Evolutionary conservation across 179 eudicot species (phyloP).

Genomic region (Silene vulgaris): DNA sequence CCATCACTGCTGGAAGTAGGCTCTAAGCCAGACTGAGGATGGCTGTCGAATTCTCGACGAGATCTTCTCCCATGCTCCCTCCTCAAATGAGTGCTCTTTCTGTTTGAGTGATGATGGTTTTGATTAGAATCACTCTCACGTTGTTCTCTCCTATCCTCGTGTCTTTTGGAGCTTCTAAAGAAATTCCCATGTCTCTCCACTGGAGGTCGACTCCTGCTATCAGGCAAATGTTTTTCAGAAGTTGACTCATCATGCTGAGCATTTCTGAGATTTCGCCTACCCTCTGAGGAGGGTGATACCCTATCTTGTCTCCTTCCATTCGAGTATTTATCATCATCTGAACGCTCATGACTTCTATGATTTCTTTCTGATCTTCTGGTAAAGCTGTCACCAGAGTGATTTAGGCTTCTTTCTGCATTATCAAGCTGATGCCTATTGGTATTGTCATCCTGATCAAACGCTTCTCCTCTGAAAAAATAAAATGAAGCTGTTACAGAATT

Average conservation of each 20-base stretch:
- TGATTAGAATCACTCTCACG: constrained; percentile 18
- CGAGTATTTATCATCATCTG: constrained; percentile 24
- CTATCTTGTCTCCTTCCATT: constrained; percentile 17
- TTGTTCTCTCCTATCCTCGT: constrained; percentile 12
- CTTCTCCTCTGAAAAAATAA: constrained; percentile 25
- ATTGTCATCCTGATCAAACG: constrained; percentile 15
- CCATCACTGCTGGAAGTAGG: constrained; percentile 22
- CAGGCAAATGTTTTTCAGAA: constrained; percentile 21
- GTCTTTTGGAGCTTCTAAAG: constrained; percentile 9
- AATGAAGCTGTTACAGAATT: neutral
- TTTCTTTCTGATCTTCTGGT: constrained; percentile 25
- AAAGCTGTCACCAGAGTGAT: constrained; percentile 21
- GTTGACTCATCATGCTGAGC: constrained; percentile 21
- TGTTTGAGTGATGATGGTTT: constrained; percentile 13
- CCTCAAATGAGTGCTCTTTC: constrained; percentile 25
- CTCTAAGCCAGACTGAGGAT: constrained; percentile 27
- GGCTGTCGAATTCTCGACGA: constrained; percentile 23
- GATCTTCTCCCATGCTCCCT: constrained; percentile 25
- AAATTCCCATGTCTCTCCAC: constrained; percentile 21
- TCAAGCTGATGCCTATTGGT: constrained; percentile 16
- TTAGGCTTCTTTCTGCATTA: constrained; percentile 17
- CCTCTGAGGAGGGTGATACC: constrained; percentile 9
- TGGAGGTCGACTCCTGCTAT: constrained; percentile 16
- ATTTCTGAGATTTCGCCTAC: constrained; percentile 19
- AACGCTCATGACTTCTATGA: constrained; percentile 22